phyloP scores from a whole-genome alignment of 2,329 filamentous ascomycete species.

The Aspergillus japonicus region DNA sequence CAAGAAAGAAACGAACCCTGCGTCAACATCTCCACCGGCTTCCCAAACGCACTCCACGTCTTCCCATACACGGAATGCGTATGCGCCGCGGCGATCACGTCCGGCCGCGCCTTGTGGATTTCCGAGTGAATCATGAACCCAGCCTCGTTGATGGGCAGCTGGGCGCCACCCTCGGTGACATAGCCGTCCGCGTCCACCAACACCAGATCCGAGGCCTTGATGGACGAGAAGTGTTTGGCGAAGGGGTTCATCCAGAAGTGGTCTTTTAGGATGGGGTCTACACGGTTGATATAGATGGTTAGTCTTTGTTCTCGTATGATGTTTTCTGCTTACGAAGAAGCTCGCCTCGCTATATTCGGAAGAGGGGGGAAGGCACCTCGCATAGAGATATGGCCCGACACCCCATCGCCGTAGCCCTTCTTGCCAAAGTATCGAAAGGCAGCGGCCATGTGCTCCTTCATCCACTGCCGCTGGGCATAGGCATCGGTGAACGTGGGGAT shows the following conservation, averaged over 20 bases:
- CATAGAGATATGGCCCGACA: slow-evolving; percentile 45
- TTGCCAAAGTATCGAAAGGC: slow-evolving; percentile 45
- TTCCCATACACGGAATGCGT: slow-evolving; percentile 60
- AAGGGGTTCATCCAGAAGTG: slow-evolving; percentile 45
- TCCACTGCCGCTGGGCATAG: slow-evolving; percentile 51
- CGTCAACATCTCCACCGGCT: slow-evolving; percentile 58
- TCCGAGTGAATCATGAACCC: slow-evolving; percentile 63
- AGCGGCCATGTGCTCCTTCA: slow-evolving; percentile 51
- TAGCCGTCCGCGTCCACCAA: slow-evolving; percentile 42
- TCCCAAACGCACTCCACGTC: slow-evolving; percentile 62
- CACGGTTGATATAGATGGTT: not conserved
- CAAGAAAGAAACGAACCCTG: slow-evolving; percentile 49
- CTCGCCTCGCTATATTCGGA: no score
- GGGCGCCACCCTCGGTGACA: slow-evolving; percentile 42
- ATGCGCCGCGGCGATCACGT: slow-evolving; percentile 59
- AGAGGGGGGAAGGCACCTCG: slow-evolving; percentile 25
- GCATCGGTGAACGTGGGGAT: slow-evolving; percentile 43
- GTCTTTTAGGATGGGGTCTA: slow-evolving; percentile 38
- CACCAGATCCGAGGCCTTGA: slow-evolving; percentile 44
- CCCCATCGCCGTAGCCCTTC: slow-evolving; percentile 41
- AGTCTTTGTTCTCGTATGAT: no score
- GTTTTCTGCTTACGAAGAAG: no score
- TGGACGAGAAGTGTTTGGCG: slow-evolving; percentile 42
- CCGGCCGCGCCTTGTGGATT: slow-evolving; percentile 58
- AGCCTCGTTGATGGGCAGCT: slow-evolving; percentile 42